Percentiles rank a stretch among this genome's conserved stretches.
phyloP scores from a whole-genome alignment of 2,329 filamentous ascomycete genomes.

The Domatiomyces globalis region DNA sequence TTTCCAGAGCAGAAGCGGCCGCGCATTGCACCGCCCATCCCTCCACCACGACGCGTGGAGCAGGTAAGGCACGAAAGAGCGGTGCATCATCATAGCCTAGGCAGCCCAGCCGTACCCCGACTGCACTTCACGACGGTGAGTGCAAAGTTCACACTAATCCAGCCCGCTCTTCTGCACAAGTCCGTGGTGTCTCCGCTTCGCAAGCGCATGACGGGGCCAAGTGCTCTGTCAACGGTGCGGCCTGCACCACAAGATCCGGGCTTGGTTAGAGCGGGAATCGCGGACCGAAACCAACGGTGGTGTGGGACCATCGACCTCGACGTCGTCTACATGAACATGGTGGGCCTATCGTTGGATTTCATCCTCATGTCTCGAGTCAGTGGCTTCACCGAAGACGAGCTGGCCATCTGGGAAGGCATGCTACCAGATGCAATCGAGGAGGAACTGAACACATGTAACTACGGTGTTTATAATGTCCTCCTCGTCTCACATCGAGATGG shows the following conservation, averaged over 20 bases:
- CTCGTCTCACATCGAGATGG: conserved; percentile 13
- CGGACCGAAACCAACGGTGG: conserved; percentile 14
- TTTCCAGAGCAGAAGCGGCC: conserved; percentile 12
- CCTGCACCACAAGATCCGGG: conserved; percentile 17
- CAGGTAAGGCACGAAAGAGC: not conserved
- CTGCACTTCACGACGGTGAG: conserved; percentile 16
- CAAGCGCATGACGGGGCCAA: conserved; percentile 17
- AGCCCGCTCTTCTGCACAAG: conserved; percentile 14
- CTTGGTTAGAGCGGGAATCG: conserved; percentile 16
- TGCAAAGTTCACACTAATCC: conserved; percentile 12
- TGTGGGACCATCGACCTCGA: conserved; percentile 19
- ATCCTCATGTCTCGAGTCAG: conserved; percentile 17
- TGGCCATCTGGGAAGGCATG: conserved; percentile 13
- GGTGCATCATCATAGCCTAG: not conserved
- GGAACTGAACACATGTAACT: conserved; percentile 7
- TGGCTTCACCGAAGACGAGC: conserved; percentile 16
- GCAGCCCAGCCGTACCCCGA: conserved; percentile 7
- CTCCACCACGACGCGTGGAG: not conserved
- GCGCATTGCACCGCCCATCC: conserved; percentile 13
- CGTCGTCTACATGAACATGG: conserved; percentile 7
- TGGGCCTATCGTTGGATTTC: conserved; percentile 13
- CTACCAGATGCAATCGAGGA: conserved; percentile 16
- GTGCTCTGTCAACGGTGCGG: conserved; percentile 16
- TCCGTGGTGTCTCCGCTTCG: conserved; percentile 16
- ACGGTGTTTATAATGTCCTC: conserved; percentile 18